Percentiles rank a stretch among this genome's conserved stretches.
Conservation (phyloP, 164 flowering plant species). For the Tinospora cordifolia region DNA sequence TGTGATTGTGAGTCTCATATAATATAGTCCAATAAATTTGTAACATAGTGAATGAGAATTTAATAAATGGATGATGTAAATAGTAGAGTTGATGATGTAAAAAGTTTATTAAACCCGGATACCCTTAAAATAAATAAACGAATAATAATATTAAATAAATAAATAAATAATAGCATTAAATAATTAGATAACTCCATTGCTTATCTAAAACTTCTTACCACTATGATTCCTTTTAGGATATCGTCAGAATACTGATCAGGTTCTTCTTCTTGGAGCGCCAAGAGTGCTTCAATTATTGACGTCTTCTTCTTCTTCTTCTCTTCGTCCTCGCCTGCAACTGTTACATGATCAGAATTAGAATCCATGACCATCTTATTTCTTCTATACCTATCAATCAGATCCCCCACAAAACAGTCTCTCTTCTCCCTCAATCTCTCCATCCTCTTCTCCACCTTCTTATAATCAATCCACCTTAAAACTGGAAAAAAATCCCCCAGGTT, state of each 20-base stretch:
- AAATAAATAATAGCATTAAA: no score
- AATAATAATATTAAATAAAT: no score
- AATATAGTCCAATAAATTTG: no score
- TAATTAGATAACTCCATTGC: no score
- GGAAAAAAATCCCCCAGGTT: constrained; percentile 27
- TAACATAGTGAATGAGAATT: no score
- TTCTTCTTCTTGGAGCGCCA: constrained; percentile 28
- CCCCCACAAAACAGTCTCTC: constrained; percentile 22
- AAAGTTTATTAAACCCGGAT: no score
- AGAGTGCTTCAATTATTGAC: constrained; percentile 18
- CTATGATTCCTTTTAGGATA: constrained; percentile 23
- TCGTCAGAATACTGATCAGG: constrained; percentile 29
- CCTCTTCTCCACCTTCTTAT: constrained; percentile 20
- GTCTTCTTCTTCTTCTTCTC: neutral
- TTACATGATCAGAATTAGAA: neutral
- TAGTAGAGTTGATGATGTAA: no score
- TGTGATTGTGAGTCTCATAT: no score
- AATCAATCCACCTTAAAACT: constrained; percentile 16
- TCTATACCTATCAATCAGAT: constrained; percentile 20
- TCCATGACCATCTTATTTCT: neutral
- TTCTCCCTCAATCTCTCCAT: constrained; percentile 11
- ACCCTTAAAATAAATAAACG: no score
- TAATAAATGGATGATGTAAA: no score
- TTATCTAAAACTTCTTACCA: constrained; percentile 20
- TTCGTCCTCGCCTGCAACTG: no score